Evolutionary conservation across 169 alveolate species (phyloP).

Genomic region (Cyclospora cayetanensis): DNA sequence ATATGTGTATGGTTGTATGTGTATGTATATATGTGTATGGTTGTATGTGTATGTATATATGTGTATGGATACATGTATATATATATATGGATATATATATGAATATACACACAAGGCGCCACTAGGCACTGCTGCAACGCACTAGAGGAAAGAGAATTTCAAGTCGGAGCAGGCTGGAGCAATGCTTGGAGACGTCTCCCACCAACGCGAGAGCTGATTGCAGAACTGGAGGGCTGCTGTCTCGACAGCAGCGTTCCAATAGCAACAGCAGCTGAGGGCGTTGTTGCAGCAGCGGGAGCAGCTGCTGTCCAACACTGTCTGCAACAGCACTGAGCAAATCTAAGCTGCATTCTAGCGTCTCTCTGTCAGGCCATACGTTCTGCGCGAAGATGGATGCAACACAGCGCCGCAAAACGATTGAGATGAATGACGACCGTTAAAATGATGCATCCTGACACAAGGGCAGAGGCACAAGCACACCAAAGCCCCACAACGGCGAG

Average conservation of each 20-base stretch:
- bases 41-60: too few relatives aligned
- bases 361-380: conserved; percentile 40
- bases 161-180: conserved; percentile 67
- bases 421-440: too few relatives aligned
- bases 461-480: too few relatives aligned
- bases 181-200: conserved; percentile 80
- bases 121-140: background rate
- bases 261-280: conserved; percentile 45
- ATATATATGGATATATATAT: background rate
- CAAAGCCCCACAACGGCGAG: too few relatives aligned
- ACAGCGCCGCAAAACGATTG: too few relatives aligned
- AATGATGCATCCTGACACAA: too few relatives aligned
- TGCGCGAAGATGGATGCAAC: conserved; percentile 17
- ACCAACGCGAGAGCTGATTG: conserved; percentile 83
- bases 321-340: conserved; percentile 71
- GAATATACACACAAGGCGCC: background rate
- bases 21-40: too few relatives aligned
- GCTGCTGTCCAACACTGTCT: conserved; percentile 66
- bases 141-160: conserved; percentile 21
- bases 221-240: conserved; percentile 67
- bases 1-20: too few relatives aligned
- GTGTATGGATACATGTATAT: too few relatives aligned
- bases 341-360: conserved; percentile 63
- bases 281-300: conserved; percentile 9
- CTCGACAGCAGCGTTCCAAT: conserved; percentile 71